Base-by-base conservation (phyloP, 177 flowering plant genomes). In the Vitis hybrid region DNA sequence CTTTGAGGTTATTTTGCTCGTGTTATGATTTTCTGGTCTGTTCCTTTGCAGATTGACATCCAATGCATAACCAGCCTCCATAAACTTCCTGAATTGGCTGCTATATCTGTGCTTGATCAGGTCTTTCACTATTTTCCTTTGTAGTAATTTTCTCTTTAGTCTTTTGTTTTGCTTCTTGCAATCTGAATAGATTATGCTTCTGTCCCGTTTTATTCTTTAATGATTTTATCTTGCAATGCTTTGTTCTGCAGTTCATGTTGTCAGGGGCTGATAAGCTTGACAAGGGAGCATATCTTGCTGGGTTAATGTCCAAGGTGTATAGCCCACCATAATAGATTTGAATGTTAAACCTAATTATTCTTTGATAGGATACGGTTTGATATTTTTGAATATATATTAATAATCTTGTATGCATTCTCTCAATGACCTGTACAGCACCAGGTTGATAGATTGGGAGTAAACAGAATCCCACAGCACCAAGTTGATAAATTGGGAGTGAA, bases 51-150 rank as follows among this genome's bases (percentile, higher is more conserved):
- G 86, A 75, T 82, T 45, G 77, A 80, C 64, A 71, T 80, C 18
- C 71, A 74, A 22, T 63, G 68, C 68, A 67, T 82, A 66, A 57
- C 60, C 64, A 69, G 80, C 52, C 83, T 82, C 51, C 72, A 68
- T 67, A 77, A 80, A 65, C 67, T 82, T 63, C 80, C 83, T 11
- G 80, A 80, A 62, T 69, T 80, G 18, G 74, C 73, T 70, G 81
- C 86, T 48, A 76, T 80, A 60, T 70, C 78, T 31, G 77, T 82
- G 50, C 86, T 82, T 64, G 83, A 82, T 67, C 81, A 82, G 86
- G 86, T 82, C 12, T 31, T 53, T 53, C 56, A 53, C 56, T 53
- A 12, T 53, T 53, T 53, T 53, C 14, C 56, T 53, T n/a, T 53
- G 15, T 39, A 7, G 8, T 39, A 39, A 39, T 19, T 26, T 26